phyloP scores from a whole-genome alignment of 352 stramenopile genomes.

The Aphanomyces invadans region DNA sequence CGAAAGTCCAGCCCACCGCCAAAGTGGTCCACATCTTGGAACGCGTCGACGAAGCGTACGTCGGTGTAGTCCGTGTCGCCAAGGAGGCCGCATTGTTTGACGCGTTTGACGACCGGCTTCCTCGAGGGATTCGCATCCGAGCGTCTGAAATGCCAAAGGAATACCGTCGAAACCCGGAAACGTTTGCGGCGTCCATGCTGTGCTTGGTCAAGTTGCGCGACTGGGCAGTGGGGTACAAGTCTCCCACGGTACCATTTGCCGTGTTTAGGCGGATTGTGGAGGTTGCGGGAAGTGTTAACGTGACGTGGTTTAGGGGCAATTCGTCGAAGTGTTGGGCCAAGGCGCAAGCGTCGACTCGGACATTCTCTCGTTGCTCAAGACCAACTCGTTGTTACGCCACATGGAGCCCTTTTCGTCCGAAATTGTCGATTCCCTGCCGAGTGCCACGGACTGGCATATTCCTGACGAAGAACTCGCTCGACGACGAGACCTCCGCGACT shows the following conservation, averaged over 20 bases:
- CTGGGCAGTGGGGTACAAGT: conserved; percentile 39
- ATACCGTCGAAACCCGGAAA: conserved; percentile 45
- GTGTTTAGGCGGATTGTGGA: neutral
- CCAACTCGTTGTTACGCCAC: conserved; percentile 74
- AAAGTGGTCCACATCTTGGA: conserved; percentile 60
- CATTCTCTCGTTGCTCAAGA: conserved; percentile 86
- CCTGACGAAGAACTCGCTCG: conserved; percentile 66
- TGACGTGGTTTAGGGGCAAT: conserved; percentile 31
- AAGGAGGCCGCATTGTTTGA: conserved; percentile 69
- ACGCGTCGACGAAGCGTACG: conserved; percentile 49
- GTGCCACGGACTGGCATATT: conserved; percentile 68
- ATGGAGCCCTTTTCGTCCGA: conserved; percentile 54
- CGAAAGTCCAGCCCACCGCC: conserved; percentile 42
- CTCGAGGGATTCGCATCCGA: conserved; percentile 61
- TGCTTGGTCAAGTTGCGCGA: conserved; percentile 62
- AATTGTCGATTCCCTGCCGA: conserved; percentile 68
- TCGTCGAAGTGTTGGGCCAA: conserved; percentile 66
- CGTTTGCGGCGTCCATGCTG: conserved; percentile 64
- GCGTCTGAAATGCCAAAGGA: conserved; percentile 56
- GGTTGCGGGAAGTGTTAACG: too few relatives aligned
- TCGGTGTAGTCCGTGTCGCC: conserved; percentile 44
- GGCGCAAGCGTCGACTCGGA: conserved; percentile 85
- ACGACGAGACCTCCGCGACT: conserved; percentile 87
- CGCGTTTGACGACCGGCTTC: conserved; percentile 53
- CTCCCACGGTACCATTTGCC: conserved; percentile 37